These are phyloP conservation scores for Coprinopsis marcescibilis DNA, from an alignment of 768 basidiomycete genomes.

Conservation along the genomic window DNA sequence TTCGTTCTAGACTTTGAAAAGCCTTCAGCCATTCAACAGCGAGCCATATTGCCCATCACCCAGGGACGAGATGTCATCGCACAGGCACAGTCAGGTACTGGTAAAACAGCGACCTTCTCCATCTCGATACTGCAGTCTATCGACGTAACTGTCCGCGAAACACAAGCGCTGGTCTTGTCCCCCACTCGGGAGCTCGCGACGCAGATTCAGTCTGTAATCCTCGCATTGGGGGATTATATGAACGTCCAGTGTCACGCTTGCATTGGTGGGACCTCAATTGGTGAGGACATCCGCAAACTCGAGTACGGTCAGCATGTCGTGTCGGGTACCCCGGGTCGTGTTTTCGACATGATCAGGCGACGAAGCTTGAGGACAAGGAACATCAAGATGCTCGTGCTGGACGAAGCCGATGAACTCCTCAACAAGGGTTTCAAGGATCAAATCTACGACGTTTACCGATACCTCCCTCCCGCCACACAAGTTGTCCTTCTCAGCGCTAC, in stretches of 20 bases:
- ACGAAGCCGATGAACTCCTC: slow-evolving; percentile 93
- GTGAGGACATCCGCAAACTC: slow-evolving; percentile 95
- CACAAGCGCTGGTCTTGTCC: slow-evolving; percentile 93
- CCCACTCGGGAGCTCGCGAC: slow-evolving; percentile 98
- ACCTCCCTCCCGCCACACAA: slow-evolving; percentile 94
- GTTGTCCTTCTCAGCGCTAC: slow-evolving; percentile 96
- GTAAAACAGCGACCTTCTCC: slow-evolving; percentile 99
- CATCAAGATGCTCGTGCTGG: slow-evolving; percentile 96
- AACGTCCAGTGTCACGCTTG: slow-evolving; percentile 98
- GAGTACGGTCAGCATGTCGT: slow-evolving; percentile 98
- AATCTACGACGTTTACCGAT: slow-evolving; percentile 98
- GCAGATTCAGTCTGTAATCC: slow-evolving; percentile 97
- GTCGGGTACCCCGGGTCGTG: slow-evolving; percentile 94
- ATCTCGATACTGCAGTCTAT: slow-evolving; percentile 98
- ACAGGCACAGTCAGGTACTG: slow-evolving; percentile 97
- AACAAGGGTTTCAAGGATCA: slow-evolving; percentile 99
- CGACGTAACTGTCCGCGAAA: slow-evolving; percentile 90
- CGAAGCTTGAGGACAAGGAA: slow-evolving; percentile 89
- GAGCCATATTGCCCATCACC: slow-evolving; percentile 93
- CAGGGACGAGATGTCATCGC: slow-evolving; percentile 98
- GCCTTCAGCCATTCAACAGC: slow-evolving; percentile 97
- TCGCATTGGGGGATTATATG: slow-evolving; percentile 98
- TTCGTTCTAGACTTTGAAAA: slow-evolving; percentile 76
- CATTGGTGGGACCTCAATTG: slow-evolving; percentile 95
- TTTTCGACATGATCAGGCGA: slow-evolving; percentile 98